Percentiles rank a stretch among this genome's conserved stretches.
These are phyloP conservation scores for Irpex sp. DNA, from an alignment of 1,284 basidiomycete genomes.

Conservation along the genomic window DNA sequence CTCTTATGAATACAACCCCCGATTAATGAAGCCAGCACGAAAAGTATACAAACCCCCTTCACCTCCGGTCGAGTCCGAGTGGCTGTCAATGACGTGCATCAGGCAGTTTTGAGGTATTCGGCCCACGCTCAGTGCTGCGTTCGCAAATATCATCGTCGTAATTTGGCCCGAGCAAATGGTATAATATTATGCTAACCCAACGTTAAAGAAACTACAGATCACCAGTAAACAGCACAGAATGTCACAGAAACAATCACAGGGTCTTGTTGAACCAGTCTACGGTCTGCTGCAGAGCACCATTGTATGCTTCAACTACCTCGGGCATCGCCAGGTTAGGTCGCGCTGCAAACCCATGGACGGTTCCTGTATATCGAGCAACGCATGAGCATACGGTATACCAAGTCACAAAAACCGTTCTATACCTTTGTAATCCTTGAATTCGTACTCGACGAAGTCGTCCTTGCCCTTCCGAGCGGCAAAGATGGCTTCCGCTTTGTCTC, in stretches of 20 bases:
- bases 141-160: too few relatives aligned
- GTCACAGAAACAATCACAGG: not conserved
- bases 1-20: not conserved
- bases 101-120: not conserved
- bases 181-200: too few relatives aligned
- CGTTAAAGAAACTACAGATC: too few relatives aligned
- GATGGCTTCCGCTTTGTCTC: constrained; percentile 39
- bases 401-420: constrained; percentile 3
- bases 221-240: too few relatives aligned
- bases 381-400: not conserved
- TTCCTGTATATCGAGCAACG: constrained; percentile 26
- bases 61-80: not conserved
- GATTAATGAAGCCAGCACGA: not conserved
- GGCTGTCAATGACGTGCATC: not conserved
- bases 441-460: constrained; percentile 42
- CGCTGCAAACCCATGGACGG: constrained; percentile 44
- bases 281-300: constrained; percentile 33
- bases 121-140: too few relatives aligned
- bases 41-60: not conserved
- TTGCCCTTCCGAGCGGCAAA: constrained; percentile 42
- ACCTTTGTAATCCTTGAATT: constrained; percentile 58
- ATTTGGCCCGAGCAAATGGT: too few relatives aligned
- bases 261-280: constrained; percentile 35
- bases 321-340: constrained; percentile 39
- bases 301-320: constrained; percentile 38